These are phyloP conservation scores for Parachlorella kessleri DNA, from an alignment of 139 green algal genomes.

Conservation along the genomic window DNA sequence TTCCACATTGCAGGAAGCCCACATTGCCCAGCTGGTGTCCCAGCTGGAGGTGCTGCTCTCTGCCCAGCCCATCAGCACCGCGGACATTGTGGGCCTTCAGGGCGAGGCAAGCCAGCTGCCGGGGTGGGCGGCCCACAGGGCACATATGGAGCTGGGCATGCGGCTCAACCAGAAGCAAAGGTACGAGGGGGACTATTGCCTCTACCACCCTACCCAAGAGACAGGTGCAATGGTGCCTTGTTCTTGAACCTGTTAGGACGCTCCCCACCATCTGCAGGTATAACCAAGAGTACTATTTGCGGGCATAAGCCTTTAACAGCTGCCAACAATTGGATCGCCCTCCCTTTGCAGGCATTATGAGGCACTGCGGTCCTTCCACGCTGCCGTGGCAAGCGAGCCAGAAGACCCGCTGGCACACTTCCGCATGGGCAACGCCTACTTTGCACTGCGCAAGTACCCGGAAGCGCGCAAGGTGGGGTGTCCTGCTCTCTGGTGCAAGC, in stretches of 20 bases:
- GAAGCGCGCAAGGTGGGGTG: conserved; percentile 34
- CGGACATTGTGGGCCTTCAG: conserved; percentile 24
- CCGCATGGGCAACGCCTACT: conserved; percentile 64
- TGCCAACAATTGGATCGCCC: no score
- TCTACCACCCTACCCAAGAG: no score
- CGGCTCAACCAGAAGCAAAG: conserved; percentile 30
- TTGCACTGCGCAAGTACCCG: conserved; percentile 50
- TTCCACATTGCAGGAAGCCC: conserved; percentile 27
- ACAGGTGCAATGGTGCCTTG: no score
- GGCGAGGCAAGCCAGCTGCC: conserved; percentile 30
- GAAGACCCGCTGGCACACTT: conserved; percentile 63
- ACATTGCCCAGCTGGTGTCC: conserved; percentile 24
- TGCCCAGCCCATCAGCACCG: neutral
- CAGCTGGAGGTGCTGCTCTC: conserved; percentile 15
- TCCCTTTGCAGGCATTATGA: conserved; percentile 37
- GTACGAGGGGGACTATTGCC: neutral
- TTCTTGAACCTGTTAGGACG: no score
- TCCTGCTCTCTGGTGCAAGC: no score
- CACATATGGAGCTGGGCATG: conserved; percentile 71
- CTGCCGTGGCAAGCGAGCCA: conserved; percentile 37
- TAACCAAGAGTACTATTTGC: no score
- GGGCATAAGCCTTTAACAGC: no score
- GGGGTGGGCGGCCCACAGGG: conserved; percentile 41
- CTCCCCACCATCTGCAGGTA: no score
- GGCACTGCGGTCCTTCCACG: conserved; percentile 48